Evolutionary conservation across 2,329 filamentous ascomycete species (phyloP), one percentile per base, ranked within the genome.

Genomic region (Fusarium sarcochroum): DNA sequence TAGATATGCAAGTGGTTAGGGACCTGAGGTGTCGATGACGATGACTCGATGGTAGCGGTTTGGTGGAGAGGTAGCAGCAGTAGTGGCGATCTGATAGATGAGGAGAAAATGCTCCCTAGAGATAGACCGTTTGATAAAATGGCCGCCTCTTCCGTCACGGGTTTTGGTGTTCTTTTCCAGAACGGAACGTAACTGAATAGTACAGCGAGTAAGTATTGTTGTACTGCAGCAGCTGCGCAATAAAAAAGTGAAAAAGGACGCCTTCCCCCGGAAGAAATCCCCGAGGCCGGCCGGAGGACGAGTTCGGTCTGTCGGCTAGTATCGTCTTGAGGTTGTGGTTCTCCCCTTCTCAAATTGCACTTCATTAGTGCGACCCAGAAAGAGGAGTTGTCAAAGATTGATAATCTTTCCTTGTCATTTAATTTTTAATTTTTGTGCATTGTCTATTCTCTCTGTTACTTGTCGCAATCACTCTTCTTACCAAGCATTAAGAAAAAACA

Each of bases 221-320:
- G 58, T 40, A 49, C 35, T 27, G 58, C 49, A 27, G 48, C 13
- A 45, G 27, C 44, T 27, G 44, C 45, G 56, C 49, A 68, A 44
- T 42, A 38, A 47, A 41, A 54, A 40, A 41, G 53, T 35, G 48
- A 54, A 69, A 61, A 54, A 54, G 35, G 35, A 38, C 15, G 21
- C 52, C 44, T 41, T 21, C 45, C 20, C 32, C 61, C 37, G 61
- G 60, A 50, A n/a, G 51, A 58, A 62, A 70, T 30, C 30, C 41
- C 70, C 70, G 71, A 73, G 54, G 68, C 68, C 63, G 68, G 71
- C 54, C 58, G 66, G 68, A 55, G 56, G 27, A 64, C 38, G 35
- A 64, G 25, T 30, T 63, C 68, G 63, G 66, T 38, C 63, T 44
- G 70, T 71, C 71, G 71, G 72, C 57, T 73, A 73, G 55, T 73